These are phyloP conservation scores for Kodamaea kaohsiungensis DNA, from an alignment of 805 yeast species.

Conservation along the genomic window DNA sequence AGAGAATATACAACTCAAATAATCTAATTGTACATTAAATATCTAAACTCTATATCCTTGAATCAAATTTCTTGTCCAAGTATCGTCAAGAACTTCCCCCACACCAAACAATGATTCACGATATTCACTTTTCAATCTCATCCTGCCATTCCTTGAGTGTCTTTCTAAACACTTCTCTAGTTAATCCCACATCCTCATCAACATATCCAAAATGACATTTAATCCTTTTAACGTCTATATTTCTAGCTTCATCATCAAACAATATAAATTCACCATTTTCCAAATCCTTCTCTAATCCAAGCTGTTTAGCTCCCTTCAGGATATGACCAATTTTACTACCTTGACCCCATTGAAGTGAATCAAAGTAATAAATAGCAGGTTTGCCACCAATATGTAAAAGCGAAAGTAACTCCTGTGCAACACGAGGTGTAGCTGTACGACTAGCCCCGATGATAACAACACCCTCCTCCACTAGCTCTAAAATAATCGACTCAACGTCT, in stretches of 20 bases:
- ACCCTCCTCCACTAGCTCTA: constrained; percentile 47
- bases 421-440: constrained; percentile 74
- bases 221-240: constrained; percentile 68
- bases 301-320: constrained; percentile 44
- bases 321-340: constrained; percentile 63
- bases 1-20: too few species aligned
- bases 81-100: too few species aligned
- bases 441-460: constrained; percentile 70
- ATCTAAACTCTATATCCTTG: too few species aligned
- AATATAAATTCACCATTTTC: constrained; percentile 40
- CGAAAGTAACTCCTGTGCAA: constrained; percentile 66
- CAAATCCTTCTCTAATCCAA: constrained; percentile 52
- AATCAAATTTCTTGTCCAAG: too few species aligned
- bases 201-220: constrained; percentile 74
- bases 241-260: constrained; percentile 80
- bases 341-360: constrained; percentile 68
- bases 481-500: constrained; percentile 67
- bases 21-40: too few species aligned
- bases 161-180: constrained; percentile 51
- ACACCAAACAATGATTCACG: too few species aligned
- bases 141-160: constrained; percentile 40
- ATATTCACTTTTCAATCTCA: neutral
- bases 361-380: constrained; percentile 55
- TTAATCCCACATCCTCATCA: constrained; percentile 58
- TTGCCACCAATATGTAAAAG: constrained; percentile 53